phyloP scores from a whole-genome alignment of 495 filamentous ascomycete genomes.

The Letharia columbiana region DNA sequence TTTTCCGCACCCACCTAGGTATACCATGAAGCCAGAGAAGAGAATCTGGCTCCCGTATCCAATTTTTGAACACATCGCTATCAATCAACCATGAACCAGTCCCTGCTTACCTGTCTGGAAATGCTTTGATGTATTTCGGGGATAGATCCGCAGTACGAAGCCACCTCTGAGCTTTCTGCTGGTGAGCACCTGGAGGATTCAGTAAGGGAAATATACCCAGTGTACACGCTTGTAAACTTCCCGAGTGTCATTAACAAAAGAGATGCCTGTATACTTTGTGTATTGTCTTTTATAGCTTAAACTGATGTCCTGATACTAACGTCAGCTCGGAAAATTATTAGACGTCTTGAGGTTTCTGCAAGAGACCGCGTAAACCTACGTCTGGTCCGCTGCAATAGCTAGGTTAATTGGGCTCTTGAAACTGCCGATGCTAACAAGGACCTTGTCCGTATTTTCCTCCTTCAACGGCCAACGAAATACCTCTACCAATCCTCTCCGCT shows the following conservation, averaged over 20 bases:
- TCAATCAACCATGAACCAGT: conserved; percentile 31
- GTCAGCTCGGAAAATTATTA: not conserved
- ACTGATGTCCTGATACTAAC: not conserved
- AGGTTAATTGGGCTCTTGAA: conserved; percentile 8
- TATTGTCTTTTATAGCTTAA: too few species aligned
- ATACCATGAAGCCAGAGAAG: conserved; percentile 34
- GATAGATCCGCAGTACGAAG: conserved; percentile 24
- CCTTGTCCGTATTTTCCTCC: conserved; percentile 6
- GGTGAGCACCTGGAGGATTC: not conserved
- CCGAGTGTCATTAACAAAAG: not conserved
- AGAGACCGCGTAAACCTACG: not conserved
- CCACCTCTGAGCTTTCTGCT: conserved; percentile 15
- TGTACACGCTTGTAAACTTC: not conserved
- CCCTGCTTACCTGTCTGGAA: conserved; percentile 1
- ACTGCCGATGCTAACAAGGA: conserved; percentile 12
- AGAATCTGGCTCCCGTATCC: conserved; percentile 21
- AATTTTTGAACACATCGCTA: conserved; percentile 24
- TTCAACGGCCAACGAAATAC: conserved; percentile 19
- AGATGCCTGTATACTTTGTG: not conserved
- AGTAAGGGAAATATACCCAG: not conserved
- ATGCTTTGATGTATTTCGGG: conserved; percentile 22
- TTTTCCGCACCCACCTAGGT: conserved; percentile 36
- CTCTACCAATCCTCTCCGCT: conserved; percentile 5
- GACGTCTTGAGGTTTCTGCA: not conserved
- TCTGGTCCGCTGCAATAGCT: not conserved